phyloP scores from a whole-genome alignment of 371 early-diverging fungal species.

The Gilbertella persicaria region DNA sequence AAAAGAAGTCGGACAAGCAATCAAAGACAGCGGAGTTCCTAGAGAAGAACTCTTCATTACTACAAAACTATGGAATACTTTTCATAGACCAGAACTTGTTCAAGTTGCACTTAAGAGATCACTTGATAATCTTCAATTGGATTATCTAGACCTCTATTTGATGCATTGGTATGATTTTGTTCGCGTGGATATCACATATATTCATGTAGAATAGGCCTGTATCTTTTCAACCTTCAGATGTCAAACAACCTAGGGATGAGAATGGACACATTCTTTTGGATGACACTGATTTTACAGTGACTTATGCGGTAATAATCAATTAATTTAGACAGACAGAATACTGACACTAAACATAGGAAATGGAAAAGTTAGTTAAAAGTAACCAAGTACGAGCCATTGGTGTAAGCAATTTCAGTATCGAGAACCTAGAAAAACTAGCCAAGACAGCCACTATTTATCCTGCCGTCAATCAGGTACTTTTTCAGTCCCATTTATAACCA shows the following conservation, averaged over 20 bases:
- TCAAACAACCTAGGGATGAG: conserved; percentile 21
- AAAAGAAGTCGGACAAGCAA: conserved; percentile 41
- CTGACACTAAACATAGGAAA: conserved; percentile 29
- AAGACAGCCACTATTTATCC: conserved; percentile 36
- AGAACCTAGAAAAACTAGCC: conserved; percentile 30
- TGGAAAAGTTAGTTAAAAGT: conserved; percentile 32
- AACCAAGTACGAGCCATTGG: conserved; percentile 42
- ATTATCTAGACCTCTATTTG: conserved; percentile 75
- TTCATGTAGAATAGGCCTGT: conserved; percentile 36
- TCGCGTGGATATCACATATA: no score
- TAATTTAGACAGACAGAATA: no score
- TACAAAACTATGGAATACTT: conserved; percentile 73
- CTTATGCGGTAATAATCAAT: conserved; percentile 53
- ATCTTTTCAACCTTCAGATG: conserved; percentile 24
- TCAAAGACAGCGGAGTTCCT: conserved; percentile 46
- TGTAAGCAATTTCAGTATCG: conserved; percentile 40
- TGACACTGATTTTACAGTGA: conserved; percentile 28
- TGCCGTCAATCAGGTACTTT: conserved; percentile 52
- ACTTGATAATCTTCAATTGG: conserved; percentile 56
- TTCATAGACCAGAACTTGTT: conserved; percentile 56
- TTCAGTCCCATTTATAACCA: background rate
- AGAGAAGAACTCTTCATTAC: conserved; percentile 73
- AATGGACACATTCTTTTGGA: conserved; percentile 22
- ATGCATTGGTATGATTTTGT: conserved; percentile 28
- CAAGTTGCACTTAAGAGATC: conserved; percentile 47